Base-by-base conservation (phyloP, 768 basidiomycete genomes). In the Boletus insuetus region DNA sequence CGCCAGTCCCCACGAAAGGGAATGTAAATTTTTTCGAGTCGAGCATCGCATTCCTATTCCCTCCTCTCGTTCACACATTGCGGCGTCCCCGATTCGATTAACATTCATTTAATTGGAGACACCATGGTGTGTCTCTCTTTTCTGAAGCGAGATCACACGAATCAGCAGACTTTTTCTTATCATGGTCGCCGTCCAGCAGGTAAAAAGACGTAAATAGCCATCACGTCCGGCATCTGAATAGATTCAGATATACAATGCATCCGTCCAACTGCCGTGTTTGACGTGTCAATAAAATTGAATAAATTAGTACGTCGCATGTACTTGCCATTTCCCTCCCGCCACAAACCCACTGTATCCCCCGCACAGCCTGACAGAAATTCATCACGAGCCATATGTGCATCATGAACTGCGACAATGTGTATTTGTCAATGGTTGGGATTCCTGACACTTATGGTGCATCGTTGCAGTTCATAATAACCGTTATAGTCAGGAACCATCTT, bases 1-100 rank as follows among this genome's bases (percentile, higher is more conserved):
- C 17, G 40, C 31, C 43, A 44, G 46, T 46, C 32, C 38, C 38
- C 22, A 32, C 14, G 9, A 48, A 13, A 49, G 20, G 20, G 19
- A 46, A 67, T 56, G 62, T 65, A 67, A 67, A 60, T 53, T 53
- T 19, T 62, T 67, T 35, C 34, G 54, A 20, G 58, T 54, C 9
- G 35, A 39, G 32, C 34, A 6, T 45, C 49, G 44, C 55, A 14
- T n/a, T 45, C 29, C 24, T 24, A 6, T 32, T 37, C 17, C 4
- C n/a, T 32, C 24, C 17, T 50, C 17, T 51, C 43, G 7, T 38
- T 56, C 49, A 56, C 52, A 29, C 26, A 59, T 50, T 7, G 43
- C 53, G 47, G 51, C 49, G 35, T 65, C 43, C 22, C 50, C 22
- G 37, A 54, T 45, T 42, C 13, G 46, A 59, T 58, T 40, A 34